Evolutionary conservation across 768 basidiomycete species (phyloP).

Genomic region (Naganishia kalamii): DNA sequence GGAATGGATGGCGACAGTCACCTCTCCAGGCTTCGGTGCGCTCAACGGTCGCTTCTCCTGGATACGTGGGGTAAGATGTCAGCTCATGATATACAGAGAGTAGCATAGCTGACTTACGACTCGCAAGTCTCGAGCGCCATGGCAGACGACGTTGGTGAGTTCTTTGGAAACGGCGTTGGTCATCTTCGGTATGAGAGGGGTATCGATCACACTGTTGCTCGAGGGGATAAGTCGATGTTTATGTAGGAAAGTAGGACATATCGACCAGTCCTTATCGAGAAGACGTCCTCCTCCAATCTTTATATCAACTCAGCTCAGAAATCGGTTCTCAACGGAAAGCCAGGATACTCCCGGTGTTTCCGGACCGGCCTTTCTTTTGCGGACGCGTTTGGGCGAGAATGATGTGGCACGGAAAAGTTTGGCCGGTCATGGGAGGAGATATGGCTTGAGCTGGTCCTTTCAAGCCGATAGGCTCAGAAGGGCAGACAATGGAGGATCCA

Average conservation of each 20-base stretch:
- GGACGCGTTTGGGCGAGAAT: too few species aligned
- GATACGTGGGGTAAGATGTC: not conserved
- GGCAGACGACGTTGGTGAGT: slow-evolving; percentile 68
- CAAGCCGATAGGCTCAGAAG: too few species aligned
- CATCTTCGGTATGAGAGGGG: not conserved
- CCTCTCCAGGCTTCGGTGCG: slow-evolving; percentile 66
- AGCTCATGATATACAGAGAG: not conserved
- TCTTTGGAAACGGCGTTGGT: not conserved
- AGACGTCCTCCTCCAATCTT: too few species aligned
- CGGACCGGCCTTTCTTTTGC: too few species aligned
- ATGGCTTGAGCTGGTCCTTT: too few species aligned
- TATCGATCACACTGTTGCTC: too few species aligned
- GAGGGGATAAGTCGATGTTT: not conserved
- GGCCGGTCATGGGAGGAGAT: too few species aligned
- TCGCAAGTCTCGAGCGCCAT: slow-evolving; percentile 75
- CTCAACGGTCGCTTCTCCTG: slow-evolving; percentile 62
- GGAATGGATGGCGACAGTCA: slow-evolving; percentile 68
- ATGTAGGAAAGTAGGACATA: not conserved
- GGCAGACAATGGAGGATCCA: too few species aligned
- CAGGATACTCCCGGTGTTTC: too few species aligned
- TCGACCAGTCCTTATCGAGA: not conserved
- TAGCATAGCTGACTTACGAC: slow-evolving; percentile 49
- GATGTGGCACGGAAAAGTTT: too few species aligned
- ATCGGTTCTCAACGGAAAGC: too few species aligned
- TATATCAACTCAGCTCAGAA: too few species aligned